These are phyloP conservation scores for Cardamine chenopodiifolia DNA, from an alignment of 345 rosid species.

Conservation along the genomic window DNA sequence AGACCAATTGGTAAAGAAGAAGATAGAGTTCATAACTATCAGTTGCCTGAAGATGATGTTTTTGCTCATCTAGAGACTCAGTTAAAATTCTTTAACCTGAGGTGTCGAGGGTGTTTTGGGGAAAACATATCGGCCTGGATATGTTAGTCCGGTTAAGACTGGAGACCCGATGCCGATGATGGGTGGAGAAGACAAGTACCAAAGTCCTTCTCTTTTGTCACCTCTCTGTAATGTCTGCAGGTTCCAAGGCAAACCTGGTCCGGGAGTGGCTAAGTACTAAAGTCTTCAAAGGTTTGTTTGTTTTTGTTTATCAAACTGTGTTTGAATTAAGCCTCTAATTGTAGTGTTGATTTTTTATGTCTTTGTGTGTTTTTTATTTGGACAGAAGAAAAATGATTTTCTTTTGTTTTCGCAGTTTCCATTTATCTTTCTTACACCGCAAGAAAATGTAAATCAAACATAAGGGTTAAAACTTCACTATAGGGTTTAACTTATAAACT, in stretches of 20 bases:
- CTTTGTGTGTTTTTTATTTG: background rate
- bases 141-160: constrained; percentile 61
- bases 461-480: background rate
- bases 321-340: constrained; percentile 20
- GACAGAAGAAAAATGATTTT: constrained; percentile 19
- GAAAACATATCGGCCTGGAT: constrained; percentile 63
- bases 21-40: constrained; percentile 60
- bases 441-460: constrained; percentile 17
- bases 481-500: background rate
- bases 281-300: background rate
- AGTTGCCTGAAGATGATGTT: constrained; percentile 54
- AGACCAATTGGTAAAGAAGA: constrained; percentile 64
- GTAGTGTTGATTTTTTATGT: constrained; percentile 16
- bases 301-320: constrained; percentile 6
- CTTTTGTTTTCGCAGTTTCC: background rate
- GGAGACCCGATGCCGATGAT: constrained; percentile 76
- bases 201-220: constrained; percentile 58
- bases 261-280: constrained; percentile 36
- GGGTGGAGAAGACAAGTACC: constrained; percentile 74
- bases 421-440: background rate
- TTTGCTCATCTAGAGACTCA: constrained; percentile 76
- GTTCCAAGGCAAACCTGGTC: constrained; percentile 46
- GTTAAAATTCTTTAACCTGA: constrained; percentile 54
- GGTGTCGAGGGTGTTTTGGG: constrained; percentile 73
- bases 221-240: constrained; percentile 56